Base-by-base conservation (phyloP, 768 basidiomycete genomes). In the Termitomyces sp. region DNA sequence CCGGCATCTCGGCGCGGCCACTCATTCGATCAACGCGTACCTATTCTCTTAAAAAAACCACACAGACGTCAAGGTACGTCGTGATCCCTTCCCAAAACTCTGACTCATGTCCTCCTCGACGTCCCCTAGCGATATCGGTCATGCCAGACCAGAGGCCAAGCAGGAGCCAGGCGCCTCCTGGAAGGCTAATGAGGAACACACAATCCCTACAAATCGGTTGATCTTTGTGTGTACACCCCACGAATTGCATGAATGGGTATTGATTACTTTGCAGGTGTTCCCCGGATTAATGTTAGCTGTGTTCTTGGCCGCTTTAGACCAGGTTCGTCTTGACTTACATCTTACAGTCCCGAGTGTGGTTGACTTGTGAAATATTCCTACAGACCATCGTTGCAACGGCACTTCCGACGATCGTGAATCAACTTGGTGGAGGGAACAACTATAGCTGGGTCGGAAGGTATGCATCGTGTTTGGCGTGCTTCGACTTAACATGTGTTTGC, bases 391-490 rank as follows among this genome's bases (percentile, higher is more conserved):
- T 89, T 12, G 83, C 87, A 11, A 90, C 88, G 7, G 88, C 89
- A n/a, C 72, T 91, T 33, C 88, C 89, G 1, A 89, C 87, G 0
- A 90, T 91, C 52, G 85, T 88, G 12, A 69, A 65, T n/a, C 68
- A 87, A 24, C 77, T 91, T 0, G 83, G 86, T 46, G 87, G 84
- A 30, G 86, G 84, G 6, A 77, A 69, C 15, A 75, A 76, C 39
- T 90, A 91, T 61, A 83, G 86, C 53, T 91, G 89, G 89, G 85
- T 90, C 41, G 86, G 86, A 57, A 86, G 80, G 87, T 85, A 54
- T 16, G 77, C 68, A 4, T 12, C 16, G 22, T 34, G 4, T 69
- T 22, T 24, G n/a, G 48, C 18, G 20, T 47, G 18, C 39, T 27
- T 41, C n/a, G 27, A 27, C 2, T 4, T 4, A 9, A 18, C 6